Evolutionary conservation across 345 rosid species (phyloP).

Genomic region (Euphorbia tirucalli): DNA sequence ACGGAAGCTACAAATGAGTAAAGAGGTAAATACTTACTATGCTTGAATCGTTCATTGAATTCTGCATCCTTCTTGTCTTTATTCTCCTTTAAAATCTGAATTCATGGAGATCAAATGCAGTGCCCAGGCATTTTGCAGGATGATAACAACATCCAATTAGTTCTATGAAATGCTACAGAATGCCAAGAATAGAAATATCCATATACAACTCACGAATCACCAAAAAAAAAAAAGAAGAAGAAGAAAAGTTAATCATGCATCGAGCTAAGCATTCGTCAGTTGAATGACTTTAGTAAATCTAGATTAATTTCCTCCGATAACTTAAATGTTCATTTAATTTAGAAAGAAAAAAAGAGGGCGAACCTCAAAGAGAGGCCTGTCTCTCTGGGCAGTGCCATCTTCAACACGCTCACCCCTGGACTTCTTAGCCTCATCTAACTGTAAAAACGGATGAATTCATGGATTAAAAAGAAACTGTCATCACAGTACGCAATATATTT

Average conservation of each 20-base stretch:
- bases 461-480: not conserved
- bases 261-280: no score
- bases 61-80: constrained; percentile 95
- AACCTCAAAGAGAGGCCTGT: constrained; percentile 83
- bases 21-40: constrained; percentile 50
- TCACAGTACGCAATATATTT: not conserved
- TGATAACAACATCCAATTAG: not conserved
- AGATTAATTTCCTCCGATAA: not conserved
- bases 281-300: not conserved
- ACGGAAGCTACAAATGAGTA: not conserved
- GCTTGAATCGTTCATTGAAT: constrained; percentile 93
- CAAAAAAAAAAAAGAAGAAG: no score
- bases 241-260: no score
- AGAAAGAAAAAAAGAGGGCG: not conserved
- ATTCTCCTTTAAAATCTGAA: constrained; percentile 87
- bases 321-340: not conserved
- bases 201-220: no score
- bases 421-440: constrained; percentile 85
- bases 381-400: constrained; percentile 95
- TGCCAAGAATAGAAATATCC: no score
- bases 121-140: not conserved
- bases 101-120: not conserved
- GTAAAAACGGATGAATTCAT: constrained; percentile 19
- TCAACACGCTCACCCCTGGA: constrained; percentile 87
- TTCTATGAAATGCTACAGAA: no score